Evolutionary conservation across 345 rosid genomes (phyloP).

Genomic region (Pseudoturritis turrita): DNA sequence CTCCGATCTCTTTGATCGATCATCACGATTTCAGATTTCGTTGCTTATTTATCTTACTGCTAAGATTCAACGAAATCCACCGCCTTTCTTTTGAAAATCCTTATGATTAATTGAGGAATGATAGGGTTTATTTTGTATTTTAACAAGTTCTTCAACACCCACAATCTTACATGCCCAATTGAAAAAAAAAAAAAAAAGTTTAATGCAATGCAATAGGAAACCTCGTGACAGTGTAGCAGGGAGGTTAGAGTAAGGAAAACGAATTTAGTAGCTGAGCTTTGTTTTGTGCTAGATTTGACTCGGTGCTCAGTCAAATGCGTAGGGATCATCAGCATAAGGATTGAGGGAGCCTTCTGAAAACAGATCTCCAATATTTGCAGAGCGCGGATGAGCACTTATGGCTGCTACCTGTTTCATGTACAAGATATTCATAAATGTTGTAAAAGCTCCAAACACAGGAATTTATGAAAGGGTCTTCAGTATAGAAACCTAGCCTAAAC

Average conservation of each 20-base stretch:
- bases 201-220: neutral
- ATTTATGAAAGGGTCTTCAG: neutral
- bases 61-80: too few relatives aligned
- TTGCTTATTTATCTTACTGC: too few relatives aligned
- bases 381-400: conserved; percentile 34
- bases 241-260: neutral
- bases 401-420: conserved; percentile 44
- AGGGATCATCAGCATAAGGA: conserved; percentile 94
- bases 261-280: conserved; percentile 3
- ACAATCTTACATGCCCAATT: neutral
- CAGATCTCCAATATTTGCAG: conserved; percentile 81
- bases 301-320: conserved; percentile 64
- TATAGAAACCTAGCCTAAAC: too few relatives aligned
- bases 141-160: neutral
- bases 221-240: neutral
- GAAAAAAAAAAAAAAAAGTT: neutral
- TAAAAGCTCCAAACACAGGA: neutral
- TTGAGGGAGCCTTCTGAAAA: conserved; percentile 89
- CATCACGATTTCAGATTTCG: too few relatives aligned
- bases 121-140: neutral
- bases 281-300: neutral
- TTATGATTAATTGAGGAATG: neutral
- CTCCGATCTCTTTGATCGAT: neutral
- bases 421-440: neutral
- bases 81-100: neutral